Evolutionary conservation across 2,329 filamentous ascomycete species (phyloP).

Genomic region (Coniochaeta sp.): DNA sequence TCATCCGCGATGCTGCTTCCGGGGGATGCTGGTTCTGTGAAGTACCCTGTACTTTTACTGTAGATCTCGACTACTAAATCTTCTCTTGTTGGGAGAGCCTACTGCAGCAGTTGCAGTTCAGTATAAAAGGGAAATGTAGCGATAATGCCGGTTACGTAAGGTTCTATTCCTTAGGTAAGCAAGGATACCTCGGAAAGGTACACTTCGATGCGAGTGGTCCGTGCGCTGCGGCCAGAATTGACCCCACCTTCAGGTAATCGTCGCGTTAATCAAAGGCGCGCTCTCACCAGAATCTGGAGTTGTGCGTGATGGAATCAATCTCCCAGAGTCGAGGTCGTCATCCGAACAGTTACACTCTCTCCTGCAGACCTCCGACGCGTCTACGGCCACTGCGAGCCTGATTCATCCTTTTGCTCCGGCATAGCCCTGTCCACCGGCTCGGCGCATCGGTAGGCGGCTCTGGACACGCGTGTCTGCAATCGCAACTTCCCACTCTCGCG

Average conservation of each 20-base stretch:
- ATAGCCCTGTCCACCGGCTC: background rate
- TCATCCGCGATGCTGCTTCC: background rate
- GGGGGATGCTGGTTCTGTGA: background rate
- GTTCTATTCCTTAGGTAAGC: background rate
- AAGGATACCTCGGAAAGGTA: background rate
- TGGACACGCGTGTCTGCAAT: background rate
- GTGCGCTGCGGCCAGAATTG: background rate
- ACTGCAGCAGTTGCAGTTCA: no score
- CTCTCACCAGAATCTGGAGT: background rate
- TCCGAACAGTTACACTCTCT: background rate
- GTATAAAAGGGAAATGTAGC: no score
- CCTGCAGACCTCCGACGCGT: background rate
- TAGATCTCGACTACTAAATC: no score
- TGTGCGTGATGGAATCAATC: background rate
- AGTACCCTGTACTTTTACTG: background rate
- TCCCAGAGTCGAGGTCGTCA: background rate
- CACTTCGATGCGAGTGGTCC: background rate
- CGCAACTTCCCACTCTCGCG: slow-evolving; percentile 4
- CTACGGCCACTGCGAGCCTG: background rate
- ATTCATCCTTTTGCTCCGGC: background rate
- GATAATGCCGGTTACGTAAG: no score
- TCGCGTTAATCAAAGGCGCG: background rate
- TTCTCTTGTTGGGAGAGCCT: no score
- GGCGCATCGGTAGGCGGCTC: background rate
- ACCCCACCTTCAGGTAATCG: background rate